Conservation (phyloP, 768 basidiomycete genomes). For the Macrocybe gigantea region DNA sequence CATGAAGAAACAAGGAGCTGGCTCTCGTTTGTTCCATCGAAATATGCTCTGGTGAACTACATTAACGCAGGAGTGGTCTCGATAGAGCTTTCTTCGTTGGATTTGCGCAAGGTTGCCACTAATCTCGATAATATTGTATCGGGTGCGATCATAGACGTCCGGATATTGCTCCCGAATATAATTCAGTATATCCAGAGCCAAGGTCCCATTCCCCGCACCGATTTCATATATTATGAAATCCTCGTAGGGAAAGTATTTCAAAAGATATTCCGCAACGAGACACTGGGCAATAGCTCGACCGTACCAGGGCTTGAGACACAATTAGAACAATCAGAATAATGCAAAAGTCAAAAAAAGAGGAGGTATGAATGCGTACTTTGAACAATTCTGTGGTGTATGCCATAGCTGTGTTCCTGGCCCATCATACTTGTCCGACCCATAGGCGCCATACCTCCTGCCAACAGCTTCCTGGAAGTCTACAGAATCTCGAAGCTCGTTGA, state of each 20-base stretch:
- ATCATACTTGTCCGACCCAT: constrained; percentile 53
- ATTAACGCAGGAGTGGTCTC: constrained; percentile 59
- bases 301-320: constrained; percentile 74
- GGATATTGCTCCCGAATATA: constrained; percentile 74
- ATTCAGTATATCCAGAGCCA: constrained; percentile 85
- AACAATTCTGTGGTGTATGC: constrained; percentile 99
- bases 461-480: constrained; percentile 79
- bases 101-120: constrained; percentile 68
- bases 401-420: constrained; percentile 88
- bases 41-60: constrained; percentile 80
- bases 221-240: constrained; percentile 96
- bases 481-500: constrained; percentile 57
- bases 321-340: constrained; percentile 3
- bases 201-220: constrained; percentile 95
- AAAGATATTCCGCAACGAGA: constrained; percentile 85
- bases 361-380: constrained; percentile 53
- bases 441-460: constrained; percentile 67
- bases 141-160: constrained; percentile 89
- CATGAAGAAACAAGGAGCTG: constrained; percentile 86
- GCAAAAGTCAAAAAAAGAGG: constrained; percentile 5
- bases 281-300: constrained; percentile 87
- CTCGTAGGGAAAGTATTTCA: constrained; percentile 94
- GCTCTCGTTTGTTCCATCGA: constrained; percentile 70
- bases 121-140: constrained; percentile 95
- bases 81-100: constrained; percentile 63